Percentiles rank a stretch among this genome's conserved stretches.
Conservation (phyloP, 495 filamentous ascomycete species). For the Hyaloscypha bicolor region DNA sequence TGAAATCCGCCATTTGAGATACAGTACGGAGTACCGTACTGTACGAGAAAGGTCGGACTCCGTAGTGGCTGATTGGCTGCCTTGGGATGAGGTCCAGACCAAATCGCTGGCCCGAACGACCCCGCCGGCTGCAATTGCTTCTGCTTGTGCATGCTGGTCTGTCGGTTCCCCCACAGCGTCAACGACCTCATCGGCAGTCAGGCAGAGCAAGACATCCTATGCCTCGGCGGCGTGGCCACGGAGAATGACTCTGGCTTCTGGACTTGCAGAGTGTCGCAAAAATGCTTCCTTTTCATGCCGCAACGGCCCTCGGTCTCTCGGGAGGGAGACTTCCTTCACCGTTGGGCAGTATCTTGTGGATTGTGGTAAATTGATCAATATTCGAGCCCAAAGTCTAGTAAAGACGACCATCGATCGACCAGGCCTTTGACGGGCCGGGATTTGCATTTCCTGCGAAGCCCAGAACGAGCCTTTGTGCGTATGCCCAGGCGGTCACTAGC, state of each 20-base stretch:
- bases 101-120: no score
- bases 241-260: not conserved
- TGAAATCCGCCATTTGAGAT: no score
- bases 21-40: no score
- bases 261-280: not conserved
- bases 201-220: not conserved
- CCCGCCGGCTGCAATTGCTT: slow-evolving; percentile 1
- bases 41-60: no score
- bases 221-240: not conserved
- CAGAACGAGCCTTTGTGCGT: not conserved
- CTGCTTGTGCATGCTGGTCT: not conserved
- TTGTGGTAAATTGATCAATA: not conserved
- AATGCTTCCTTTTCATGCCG: not conserved
- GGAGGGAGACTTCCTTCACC: not conserved
- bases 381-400: not conserved
- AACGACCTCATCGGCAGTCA: not conserved
- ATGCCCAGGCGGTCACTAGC: not conserved
- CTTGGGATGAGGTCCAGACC: no score
- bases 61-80: no score
- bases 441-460: not conserved
- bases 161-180: not conserved
- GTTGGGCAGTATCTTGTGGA: not conserved
- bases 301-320: not conserved
- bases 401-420: no score
- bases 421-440: not conserved